Evolutionary conservation across 169 alveolate genomes (phyloP).

Genomic region (Eimeria falciformis): DNA sequence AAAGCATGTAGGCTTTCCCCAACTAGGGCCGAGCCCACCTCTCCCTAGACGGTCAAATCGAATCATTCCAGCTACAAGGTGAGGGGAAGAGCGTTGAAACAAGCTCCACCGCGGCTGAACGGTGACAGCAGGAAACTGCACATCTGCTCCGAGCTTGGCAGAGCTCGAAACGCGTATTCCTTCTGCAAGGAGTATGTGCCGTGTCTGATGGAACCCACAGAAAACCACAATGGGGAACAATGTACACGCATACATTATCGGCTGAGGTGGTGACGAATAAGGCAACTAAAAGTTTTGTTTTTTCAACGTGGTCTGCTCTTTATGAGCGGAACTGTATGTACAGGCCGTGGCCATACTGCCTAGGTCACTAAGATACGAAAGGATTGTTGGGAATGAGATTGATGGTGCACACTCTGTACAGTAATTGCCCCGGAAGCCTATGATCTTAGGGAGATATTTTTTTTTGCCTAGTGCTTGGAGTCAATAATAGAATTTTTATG

Average conservation of each 20-base stretch:
- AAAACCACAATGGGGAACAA: conserved; percentile 2
- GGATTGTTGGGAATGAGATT: too few relatives aligned
- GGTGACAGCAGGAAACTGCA: not conserved
- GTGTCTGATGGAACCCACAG: not conserved
- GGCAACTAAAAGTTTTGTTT: too few relatives aligned
- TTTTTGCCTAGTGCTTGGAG: too few relatives aligned
- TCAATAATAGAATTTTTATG: too few relatives aligned
- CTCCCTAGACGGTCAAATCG: conserved; percentile 31
- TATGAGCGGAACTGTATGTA: too few relatives aligned
- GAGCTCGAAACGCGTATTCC: conserved; percentile 57
- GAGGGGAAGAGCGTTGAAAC: not conserved
- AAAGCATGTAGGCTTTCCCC: not conserved
- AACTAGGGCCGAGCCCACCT: conserved; percentile 17
- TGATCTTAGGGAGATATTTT: too few relatives aligned
- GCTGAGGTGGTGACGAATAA: too few relatives aligned
- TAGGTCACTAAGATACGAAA: too few relatives aligned
- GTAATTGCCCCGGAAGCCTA: too few relatives aligned
- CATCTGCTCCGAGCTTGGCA: not conserved
- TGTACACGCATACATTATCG: conserved; percentile 37
- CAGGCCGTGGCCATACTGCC: too few relatives aligned
- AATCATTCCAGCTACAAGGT: conserved; percentile 2
- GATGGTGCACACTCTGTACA: too few relatives aligned
- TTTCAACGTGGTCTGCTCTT: too few relatives aligned
- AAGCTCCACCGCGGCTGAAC: conserved; percentile 7
- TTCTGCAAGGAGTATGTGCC: conserved; percentile 20